A percentile compares a stretch with the other conserved stretches of the same genome.
Evolutionary conservation across 176 grass and related monocot genomes (phyloP).

Genomic region (Triticum aestivum): DNA sequence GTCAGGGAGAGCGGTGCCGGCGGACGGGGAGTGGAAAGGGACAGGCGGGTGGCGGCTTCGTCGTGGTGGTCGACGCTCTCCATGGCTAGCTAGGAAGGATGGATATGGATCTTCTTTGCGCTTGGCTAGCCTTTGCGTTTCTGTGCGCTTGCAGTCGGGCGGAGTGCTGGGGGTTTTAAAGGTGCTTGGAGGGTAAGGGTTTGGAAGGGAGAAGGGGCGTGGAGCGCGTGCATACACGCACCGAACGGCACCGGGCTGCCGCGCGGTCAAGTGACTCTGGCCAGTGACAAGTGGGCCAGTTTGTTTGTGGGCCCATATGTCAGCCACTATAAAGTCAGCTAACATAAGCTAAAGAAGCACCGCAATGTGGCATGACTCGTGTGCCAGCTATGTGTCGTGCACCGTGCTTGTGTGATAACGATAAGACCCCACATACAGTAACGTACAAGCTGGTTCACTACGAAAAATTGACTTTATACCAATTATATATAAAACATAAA

Average conservation of each 20-base stretch:
- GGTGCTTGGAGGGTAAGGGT: conserved; percentile 28
- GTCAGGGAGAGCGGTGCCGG: conserved; percentile 16
- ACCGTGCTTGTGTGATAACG: background rate
- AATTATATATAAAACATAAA: background rate
- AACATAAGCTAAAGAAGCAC: too few species aligned
- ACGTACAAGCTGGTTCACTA: background rate
- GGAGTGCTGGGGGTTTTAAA: conserved; percentile 39
- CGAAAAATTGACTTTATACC: background rate
- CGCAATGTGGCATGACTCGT: background rate
- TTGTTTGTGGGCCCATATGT: too few species aligned
- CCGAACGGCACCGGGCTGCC: conserved; percentile 10
- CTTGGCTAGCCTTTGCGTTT: background rate
- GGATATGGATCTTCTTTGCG: background rate
- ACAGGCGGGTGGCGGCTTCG: background rate
- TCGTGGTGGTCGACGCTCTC: background rate
- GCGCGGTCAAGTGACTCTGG: background rate
- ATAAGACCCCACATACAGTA: background rate
- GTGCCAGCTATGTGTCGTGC: background rate
- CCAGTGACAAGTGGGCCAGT: too few species aligned
- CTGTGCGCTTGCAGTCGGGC: background rate
- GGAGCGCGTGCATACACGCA: background rate
- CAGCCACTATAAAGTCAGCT: too few species aligned
- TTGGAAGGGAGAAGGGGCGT: background rate
- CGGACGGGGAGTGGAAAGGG: background rate
- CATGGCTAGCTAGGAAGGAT: conserved; percentile 14